A percentile compares a stretch with the other conserved stretches of the same genome.
Conservation (phyloP, 2,329 filamentous ascomycete genomes). For the Pyrenophora tritici-repentis region DNA sequence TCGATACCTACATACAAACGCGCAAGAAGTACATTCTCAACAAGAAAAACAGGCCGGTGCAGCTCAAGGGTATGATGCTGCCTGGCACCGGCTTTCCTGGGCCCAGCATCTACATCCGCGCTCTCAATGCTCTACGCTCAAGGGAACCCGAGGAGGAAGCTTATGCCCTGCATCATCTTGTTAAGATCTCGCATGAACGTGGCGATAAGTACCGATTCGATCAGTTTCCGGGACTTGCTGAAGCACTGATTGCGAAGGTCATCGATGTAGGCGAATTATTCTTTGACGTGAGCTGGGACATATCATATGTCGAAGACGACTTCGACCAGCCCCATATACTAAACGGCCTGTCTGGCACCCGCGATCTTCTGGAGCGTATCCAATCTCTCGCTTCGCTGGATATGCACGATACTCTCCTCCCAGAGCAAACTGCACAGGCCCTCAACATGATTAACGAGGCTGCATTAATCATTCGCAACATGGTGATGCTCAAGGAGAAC, state of each 20-base stretch:
- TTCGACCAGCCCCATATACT: slow-evolving; percentile 55
- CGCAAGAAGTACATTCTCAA: slow-evolving; percentile 58
- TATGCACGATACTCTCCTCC: slow-evolving; percentile 71
- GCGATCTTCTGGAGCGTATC: slow-evolving; percentile 75
- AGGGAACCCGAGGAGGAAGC: slow-evolving; percentile 79
- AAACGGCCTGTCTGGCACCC: slow-evolving; percentile 70
- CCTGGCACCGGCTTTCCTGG: slow-evolving; percentile 72
- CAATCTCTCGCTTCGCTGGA: slow-evolving; percentile 61
- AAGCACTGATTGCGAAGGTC: slow-evolving; percentile 84
- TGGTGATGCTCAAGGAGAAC: slow-evolving; percentile 92
- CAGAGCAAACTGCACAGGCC: slow-evolving; percentile 70
- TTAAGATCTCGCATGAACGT: slow-evolving; percentile 92
- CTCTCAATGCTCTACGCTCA: slow-evolving; percentile 81
- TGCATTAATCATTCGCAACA: slow-evolving; percentile 86
- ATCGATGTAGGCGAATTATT: slow-evolving; percentile 78
- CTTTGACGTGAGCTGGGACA: slow-evolving; percentile 80
- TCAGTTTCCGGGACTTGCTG: slow-evolving; percentile 84
- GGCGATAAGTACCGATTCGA: slow-evolving; percentile 97
- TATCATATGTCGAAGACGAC: slow-evolving; percentile 68
- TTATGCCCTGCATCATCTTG: slow-evolving; percentile 90
- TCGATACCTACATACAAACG: slow-evolving; percentile 67
- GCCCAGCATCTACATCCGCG: slow-evolving; percentile 89
- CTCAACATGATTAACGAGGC: slow-evolving; percentile 84
- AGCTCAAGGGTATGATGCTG: slow-evolving; percentile 60
- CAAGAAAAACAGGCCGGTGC: slow-evolving; percentile 46